A percentile compares a stretch with the other conserved stretches of the same genome.
Evolutionary conservation across 2,329 filamentous ascomycete genomes (phyloP).

Genomic region (Teratosphaeria viscida): DNA sequence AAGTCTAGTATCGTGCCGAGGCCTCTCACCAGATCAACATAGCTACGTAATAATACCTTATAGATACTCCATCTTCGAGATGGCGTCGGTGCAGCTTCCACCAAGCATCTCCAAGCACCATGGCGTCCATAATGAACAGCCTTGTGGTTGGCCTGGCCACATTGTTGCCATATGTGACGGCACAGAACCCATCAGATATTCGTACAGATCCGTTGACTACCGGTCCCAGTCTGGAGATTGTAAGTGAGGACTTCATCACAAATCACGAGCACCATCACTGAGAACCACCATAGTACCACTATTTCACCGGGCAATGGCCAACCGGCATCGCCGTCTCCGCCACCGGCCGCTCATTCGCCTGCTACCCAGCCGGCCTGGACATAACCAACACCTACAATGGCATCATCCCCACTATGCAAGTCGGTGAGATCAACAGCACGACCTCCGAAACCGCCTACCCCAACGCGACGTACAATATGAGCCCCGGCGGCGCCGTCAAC

Average conservation of each 20-base stretch:
- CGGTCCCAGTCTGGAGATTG: neutral
- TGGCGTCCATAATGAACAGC: neutral
- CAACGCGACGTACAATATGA: slow-evolving; percentile 35
- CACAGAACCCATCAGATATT: neutral
- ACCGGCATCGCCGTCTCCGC: slow-evolving; percentile 43
- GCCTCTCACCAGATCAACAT: neutral
- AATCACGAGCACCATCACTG: slow-evolving; percentile 26
- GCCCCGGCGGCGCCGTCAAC: slow-evolving; percentile 42
- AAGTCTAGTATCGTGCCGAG: neutral
- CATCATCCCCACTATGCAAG: slow-evolving; percentile 18
- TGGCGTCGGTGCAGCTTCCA: neutral
- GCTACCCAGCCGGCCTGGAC: slow-evolving; percentile 42
- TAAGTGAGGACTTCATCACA: neutral
- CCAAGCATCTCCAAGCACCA: neutral
- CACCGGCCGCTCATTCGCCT: slow-evolving; percentile 42
- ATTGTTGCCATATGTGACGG: neutral
- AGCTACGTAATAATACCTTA: neutral
- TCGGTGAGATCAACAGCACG: slow-evolving; percentile 37
- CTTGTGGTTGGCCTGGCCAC: neutral
- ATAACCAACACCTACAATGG: slow-evolving; percentile 33
- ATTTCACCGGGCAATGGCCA: slow-evolving; percentile 43
- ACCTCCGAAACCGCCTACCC: slow-evolving; percentile 37
- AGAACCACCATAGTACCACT: slow-evolving; percentile 39
- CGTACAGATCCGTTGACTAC: neutral
- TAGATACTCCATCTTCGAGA: neutral